A percentile compares a stretch with the other conserved stretches of the same genome.
Conservation (phyloP, 192 early-diverging fungal species). For the Rhizoclosmatium globosum region DNA sequence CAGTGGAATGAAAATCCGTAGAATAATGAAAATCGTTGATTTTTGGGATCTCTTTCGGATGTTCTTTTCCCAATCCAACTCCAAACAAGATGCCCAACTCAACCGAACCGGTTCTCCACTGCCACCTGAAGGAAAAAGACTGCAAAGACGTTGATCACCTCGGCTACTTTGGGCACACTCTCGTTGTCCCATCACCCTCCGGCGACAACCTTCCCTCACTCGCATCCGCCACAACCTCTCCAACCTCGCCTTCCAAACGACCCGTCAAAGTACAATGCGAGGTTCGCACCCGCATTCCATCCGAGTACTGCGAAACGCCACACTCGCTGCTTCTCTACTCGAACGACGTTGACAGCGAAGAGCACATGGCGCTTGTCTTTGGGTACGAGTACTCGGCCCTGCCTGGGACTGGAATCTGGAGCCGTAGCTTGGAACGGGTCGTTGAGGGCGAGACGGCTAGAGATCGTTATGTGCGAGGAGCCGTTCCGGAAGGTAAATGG, state of each 20-base stretch:
- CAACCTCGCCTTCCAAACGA: not conserved
- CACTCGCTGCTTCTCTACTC: conserved; percentile 78
- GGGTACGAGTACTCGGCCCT: conserved; percentile 66
- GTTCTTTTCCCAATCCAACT: too few species aligned
- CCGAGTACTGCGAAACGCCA: conserved; percentile 45
- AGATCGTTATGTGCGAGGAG: conserved; percentile 84
- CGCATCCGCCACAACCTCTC: not conserved
- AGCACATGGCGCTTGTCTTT: conserved; percentile 95
- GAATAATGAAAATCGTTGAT: too few species aligned
- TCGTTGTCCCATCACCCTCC: conserved; percentile 2
- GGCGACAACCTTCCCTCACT: not conserved
- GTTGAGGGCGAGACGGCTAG: conserved; percentile 76
- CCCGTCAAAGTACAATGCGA: conserved; percentile 37
- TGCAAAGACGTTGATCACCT: not conserved
- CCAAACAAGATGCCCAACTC: not conserved
- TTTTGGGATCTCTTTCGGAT: too few species aligned
- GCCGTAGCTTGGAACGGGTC: conserved; percentile 68
- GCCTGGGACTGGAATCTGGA: conserved; percentile 53
- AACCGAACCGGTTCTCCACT: not conserved
- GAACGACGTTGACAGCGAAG: conserved; percentile 84
- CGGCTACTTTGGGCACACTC: conserved; percentile 32
- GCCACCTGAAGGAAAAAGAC: not conserved
- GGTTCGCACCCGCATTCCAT: conserved; percentile 51
- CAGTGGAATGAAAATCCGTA: too few species aligned
- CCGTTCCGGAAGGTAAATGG: conserved; percentile 48